Base-by-base conservation (phyloP, 1,284 basidiomycete genomes). In the Cryptococcus hybrid region DNA sequence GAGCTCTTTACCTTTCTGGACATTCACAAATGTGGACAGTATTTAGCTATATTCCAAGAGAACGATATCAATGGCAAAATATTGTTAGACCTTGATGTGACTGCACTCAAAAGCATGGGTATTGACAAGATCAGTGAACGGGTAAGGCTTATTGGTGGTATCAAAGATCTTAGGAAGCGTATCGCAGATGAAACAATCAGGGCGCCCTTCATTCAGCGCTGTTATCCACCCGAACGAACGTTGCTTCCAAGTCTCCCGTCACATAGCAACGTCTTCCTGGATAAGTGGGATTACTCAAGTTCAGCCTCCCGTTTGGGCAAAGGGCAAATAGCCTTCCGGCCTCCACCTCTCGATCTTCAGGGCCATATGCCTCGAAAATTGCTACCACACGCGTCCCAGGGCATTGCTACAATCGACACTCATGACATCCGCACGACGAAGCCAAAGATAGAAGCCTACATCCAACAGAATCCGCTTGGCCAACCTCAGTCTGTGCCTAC, bases 31-130 rank as follows among this genome's bases (percentile, higher is more conserved):
- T 92, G 90, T 66, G 83, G 79, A 0, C 82, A 83, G 37, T 87
- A 90, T 69, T 84, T 86, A 1, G 73, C 81, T 3, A 81, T 84
- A 0, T 97, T 97, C 79, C 84, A 82, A 51, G 81, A 82, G 4
- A 89, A 93, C 78, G 92, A 96, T 72, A 93, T 97, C 64, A 81
- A 90, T 47, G 92, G 93, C 7, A 87, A 89, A 70, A 86, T 96
- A 40, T 76, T 97, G 6, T 82, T 96, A 52, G 93, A 97, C 67
- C 80, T 97, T 42, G 92, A 96, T 69, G 89, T 92, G 77, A 77
- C 81, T 4, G 88, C 86, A 2, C 78, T 97, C 47, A 90, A 88
- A 74, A 93, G 96, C 78, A 89, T 96, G 84, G 89, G 89, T 36
- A 84, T 97, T 36, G 71, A 81, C 47, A 92, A 88, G 75, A 87